These are phyloP conservation scores for Ilyonectria mors-panacis DNA, from an alignment of 2,329 filamentous ascomycete species.

Conservation along the genomic window DNA sequence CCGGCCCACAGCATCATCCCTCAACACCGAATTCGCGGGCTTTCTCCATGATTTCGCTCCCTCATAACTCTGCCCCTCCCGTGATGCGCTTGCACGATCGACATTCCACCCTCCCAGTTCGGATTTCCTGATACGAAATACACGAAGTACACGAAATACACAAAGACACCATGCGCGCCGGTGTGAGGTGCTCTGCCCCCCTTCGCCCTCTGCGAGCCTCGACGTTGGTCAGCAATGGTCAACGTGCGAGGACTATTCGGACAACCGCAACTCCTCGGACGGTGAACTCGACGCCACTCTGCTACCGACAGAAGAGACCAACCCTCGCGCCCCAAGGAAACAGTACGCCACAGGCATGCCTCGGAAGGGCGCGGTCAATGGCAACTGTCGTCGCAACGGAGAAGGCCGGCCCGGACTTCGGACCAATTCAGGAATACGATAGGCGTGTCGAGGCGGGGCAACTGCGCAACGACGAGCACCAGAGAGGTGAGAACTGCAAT, in stretches of 20 bases:
- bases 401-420: slow-evolving; percentile 58
- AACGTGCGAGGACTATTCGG: slow-evolving; percentile 41
- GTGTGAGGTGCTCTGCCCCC: slow-evolving; percentile 37
- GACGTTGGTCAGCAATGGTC: slow-evolving; percentile 33
- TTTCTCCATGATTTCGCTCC: slow-evolving; percentile 37
- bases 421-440: slow-evolving; percentile 92
- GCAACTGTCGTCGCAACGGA: slow-evolving; percentile 48
- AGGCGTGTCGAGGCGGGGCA: slow-evolving; percentile 80
- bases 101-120: slow-evolving; percentile 4
- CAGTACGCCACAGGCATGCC: slow-evolving; percentile 27
- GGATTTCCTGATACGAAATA: slow-evolving; percentile 19
- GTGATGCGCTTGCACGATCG: slow-evolving; percentile 30
- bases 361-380: slow-evolving; percentile 42
- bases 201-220: slow-evolving; percentile 35
- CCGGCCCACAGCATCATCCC: slow-evolving; percentile 47
- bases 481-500: slow-evolving; percentile 74
- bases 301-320: slow-evolving; percentile 21
- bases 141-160: slow-evolving; percentile 7
- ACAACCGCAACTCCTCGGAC: slow-evolving; percentile 38
- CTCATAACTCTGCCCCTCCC: slow-evolving; percentile 20
- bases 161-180: slow-evolving; percentile 37
- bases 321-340: slow-evolving; percentile 15
- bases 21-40: slow-evolving; percentile 45
- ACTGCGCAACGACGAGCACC: slow-evolving; percentile 90
- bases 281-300: slow-evolving; percentile 20